Evolutionary conservation across 2,329 filamentous ascomycete species (phyloP).

Genomic region (Cryphonectria parasitica): DNA sequence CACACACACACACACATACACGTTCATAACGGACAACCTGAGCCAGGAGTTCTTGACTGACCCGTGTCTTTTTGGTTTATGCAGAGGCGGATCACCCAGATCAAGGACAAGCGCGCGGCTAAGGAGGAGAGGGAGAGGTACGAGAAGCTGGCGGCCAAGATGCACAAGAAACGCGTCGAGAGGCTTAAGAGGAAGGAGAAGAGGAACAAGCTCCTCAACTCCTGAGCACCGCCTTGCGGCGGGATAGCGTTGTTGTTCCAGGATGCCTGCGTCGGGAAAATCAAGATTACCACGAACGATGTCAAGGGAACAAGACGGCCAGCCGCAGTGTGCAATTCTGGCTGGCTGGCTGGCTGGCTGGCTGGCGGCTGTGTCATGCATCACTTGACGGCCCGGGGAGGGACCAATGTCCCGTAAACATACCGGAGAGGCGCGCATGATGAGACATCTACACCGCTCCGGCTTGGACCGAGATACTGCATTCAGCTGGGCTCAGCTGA

Average conservation of each 20-base stretch:
- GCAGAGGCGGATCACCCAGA: constrained; percentile 74
- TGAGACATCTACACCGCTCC: constrained; percentile 7
- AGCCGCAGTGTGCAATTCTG: constrained; percentile 4
- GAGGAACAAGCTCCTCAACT: constrained; percentile 82
- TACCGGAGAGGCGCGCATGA: background rate
- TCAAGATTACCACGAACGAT: background rate
- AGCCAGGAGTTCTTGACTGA: constrained; percentile 22
- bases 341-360: background rate
- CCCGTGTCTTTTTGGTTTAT: constrained; percentile 14
- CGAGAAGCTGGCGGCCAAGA: constrained; percentile 93
- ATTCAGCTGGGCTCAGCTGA: background rate
- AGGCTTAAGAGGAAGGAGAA: constrained; percentile 94
- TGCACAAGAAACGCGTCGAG: constrained; percentile 95
- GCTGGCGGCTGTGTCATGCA: constrained; percentile 16
- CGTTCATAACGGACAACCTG: constrained; percentile 1
- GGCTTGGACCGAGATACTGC: background rate
- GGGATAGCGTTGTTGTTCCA: constrained; percentile 7
- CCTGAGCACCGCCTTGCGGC: constrained; percentile 46
- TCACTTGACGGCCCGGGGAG: constrained; percentile 2
- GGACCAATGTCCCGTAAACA: background rate
- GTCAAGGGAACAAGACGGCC: background rate
- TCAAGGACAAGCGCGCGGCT: constrained; percentile 82
- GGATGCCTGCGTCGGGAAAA: constrained; percentile 15
- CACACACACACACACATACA: background rate
- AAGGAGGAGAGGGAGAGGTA: constrained; percentile 95